Evolutionary conservation across 2,329 filamentous ascomycete species (phyloP).

Genomic region (Fusarium sp.): DNA sequence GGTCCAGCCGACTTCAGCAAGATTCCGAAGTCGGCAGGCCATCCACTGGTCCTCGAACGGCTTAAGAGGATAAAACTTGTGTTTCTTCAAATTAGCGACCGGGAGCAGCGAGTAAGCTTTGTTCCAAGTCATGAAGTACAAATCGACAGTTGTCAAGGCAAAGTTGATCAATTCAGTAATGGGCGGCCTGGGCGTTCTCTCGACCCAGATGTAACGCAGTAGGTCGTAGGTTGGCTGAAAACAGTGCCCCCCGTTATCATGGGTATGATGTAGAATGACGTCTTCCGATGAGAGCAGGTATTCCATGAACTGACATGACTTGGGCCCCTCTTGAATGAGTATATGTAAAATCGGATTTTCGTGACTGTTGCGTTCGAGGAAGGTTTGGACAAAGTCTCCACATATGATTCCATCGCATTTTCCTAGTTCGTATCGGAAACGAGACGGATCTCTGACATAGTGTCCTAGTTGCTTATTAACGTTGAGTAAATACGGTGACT

Average conservation of each 20-base stretch:
- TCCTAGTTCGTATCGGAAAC: background rate
- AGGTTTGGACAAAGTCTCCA: background rate
- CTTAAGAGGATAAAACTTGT: background rate
- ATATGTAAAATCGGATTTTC: too few relatives aligned
- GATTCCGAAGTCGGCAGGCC: background rate
- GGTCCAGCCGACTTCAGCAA: background rate
- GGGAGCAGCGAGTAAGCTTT: slow-evolving; percentile 3
- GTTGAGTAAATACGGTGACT: background rate
- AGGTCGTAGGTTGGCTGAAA: background rate
- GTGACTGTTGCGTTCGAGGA: background rate
- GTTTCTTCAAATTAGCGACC: background rate
- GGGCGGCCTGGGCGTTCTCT: background rate
- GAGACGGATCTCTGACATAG: background rate
- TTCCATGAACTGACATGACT: background rate
- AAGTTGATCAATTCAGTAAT: background rate
- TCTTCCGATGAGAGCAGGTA: background rate
- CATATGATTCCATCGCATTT: background rate
- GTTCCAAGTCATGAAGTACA: slow-evolving; percentile 7
- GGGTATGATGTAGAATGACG: too few relatives aligned
- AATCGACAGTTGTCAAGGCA: background rate
- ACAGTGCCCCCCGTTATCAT: background rate
- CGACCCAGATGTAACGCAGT: background rate
- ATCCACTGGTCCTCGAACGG: background rate
- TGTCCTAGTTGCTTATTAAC: background rate
- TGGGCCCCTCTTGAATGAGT: background rate